Percentiles rank a stretch among this genome's conserved stretches.
Conservation (phyloP, 1,139 yeast genomes). For the Taphrina pruni region DNA sequence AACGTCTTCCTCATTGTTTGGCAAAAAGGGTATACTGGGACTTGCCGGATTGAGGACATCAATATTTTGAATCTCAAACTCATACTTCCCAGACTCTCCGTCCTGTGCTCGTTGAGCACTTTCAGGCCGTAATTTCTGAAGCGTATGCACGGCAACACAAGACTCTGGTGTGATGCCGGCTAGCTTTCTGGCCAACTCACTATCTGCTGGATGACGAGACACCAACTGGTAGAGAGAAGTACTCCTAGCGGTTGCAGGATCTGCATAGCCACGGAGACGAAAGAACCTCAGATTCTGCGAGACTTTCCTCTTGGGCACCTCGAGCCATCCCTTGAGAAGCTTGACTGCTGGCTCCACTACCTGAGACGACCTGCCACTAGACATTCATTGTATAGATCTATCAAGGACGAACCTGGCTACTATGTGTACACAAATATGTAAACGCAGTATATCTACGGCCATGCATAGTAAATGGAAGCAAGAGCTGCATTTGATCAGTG, state of each 20-base stretch:
- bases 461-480: no score
- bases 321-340: conserved; percentile 40
- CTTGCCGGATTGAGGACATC: conserved; percentile 69
- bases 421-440: no score
- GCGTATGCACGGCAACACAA: conserved; percentile 44
- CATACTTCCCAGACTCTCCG: conserved; percentile 54
- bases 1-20: conserved; percentile 56
- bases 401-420: no score
- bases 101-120: conserved; percentile 45
- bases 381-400: conserved; percentile 2
- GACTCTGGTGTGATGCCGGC: conserved; percentile 41
- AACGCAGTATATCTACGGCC: background rate
- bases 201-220: conserved; percentile 22
- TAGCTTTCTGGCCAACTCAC: conserved; percentile 6
- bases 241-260: background rate
- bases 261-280: conserved; percentile 33
- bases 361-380: background rate
- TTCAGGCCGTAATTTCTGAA: conserved; percentile 45
- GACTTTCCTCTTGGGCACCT: conserved; percentile 38
- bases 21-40: conserved; percentile 66
- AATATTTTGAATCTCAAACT: conserved; percentile 61
- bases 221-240: conserved; percentile 13
- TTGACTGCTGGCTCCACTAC: background rate
- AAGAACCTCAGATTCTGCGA: conserved; percentile 37
- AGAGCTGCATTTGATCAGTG: no score